A percentile compares a stretch with the other conserved stretches of the same genome.
These are phyloP conservation scores for Talaromyces sp. DNA, from an alignment of 2,329 filamentous ascomycete species.

Conservation along the genomic window DNA sequence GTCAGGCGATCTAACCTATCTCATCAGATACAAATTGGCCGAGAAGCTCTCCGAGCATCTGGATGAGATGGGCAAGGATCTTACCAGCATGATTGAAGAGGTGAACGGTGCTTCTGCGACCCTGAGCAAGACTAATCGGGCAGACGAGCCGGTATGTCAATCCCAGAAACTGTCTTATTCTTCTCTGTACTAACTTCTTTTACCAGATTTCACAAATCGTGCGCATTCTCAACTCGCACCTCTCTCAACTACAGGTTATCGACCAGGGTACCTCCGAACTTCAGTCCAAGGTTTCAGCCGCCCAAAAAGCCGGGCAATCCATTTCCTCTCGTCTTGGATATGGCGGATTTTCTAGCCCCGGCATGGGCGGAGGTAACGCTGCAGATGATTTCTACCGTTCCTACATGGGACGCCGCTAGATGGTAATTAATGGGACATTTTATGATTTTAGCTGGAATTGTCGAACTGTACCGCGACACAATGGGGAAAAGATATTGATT, in stretches of 20 bases:
- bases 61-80: slow-evolving; percentile 89
- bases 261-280: slow-evolving; percentile 80
- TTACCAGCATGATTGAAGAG: slow-evolving; percentile 96
- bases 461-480: background rate
- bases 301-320: slow-evolving; percentile 74
- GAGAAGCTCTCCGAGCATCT: slow-evolving; percentile 89
- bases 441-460: slow-evolving; percentile 1
- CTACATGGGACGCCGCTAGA: slow-evolving; percentile 73
- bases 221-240: slow-evolving; percentile 88
- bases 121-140: slow-evolving; percentile 84
- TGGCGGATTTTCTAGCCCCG: slow-evolving; percentile 37
- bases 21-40: slow-evolving; percentile 74
- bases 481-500: background rate
- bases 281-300: slow-evolving; percentile 77
- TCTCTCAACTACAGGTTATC: slow-evolving; percentile 90
- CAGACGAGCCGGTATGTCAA: slow-evolving; percentile 77
- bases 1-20: slow-evolving; percentile 21
- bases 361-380: slow-evolving; percentile 59
- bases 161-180: slow-evolving; percentile 7
- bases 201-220: slow-evolving; percentile 88
- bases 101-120: slow-evolving; percentile 92
- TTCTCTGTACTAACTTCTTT: slow-evolving; percentile 4
- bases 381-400: slow-evolving; percentile 90
- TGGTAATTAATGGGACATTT: slow-evolving; percentile 1
- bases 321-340: slow-evolving; percentile 48